phyloP scores from a whole-genome alignment of 78 protist genomes.

The Isochrysis galbana region DNA sequence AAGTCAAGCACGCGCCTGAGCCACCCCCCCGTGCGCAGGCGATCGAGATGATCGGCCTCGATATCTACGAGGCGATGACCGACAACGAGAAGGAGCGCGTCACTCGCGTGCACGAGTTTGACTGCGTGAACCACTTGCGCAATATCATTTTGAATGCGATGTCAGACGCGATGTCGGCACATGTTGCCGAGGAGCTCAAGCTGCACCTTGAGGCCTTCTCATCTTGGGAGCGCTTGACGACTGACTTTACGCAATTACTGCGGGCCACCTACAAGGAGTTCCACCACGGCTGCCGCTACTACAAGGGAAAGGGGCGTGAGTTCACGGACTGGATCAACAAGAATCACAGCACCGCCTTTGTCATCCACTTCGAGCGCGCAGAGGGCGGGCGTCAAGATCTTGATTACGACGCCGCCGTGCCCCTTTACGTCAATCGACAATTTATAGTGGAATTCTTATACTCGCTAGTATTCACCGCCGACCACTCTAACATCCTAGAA shows the following conservation, averaged over 20 bases:
- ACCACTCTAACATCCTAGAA: too few species aligned
- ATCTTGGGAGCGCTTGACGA: too few species aligned
- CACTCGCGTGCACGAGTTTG: neutral
- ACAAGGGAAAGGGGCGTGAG: neutral
- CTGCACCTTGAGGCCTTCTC: too few species aligned
- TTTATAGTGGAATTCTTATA: neutral
- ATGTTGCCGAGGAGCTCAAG: too few species aligned
- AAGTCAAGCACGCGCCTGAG: too few species aligned
- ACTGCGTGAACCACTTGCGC: neutral
- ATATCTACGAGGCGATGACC: neutral
- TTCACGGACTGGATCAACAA: neutral
- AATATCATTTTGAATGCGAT: too few species aligned
- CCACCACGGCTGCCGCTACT: neutral
- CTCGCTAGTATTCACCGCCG: too few species aligned
- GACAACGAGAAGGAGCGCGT: neutral
- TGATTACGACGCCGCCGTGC: neutral
- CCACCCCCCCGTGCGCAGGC: neutral
- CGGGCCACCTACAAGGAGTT: neutral
- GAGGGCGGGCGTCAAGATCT: too few species aligned
- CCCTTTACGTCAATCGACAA: neutral
- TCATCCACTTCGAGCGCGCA: neutral
- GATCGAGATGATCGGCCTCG: neutral
- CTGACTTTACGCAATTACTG: neutral
- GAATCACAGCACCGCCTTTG: neutral
- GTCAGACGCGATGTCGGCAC: too few species aligned